Percentiles rank a stretch among this genome's conserved stretches.
Evolutionary conservation across 2,329 filamentous ascomycete species (phyloP).

Genomic region (Acephala macrosclerotiorum): DNA sequence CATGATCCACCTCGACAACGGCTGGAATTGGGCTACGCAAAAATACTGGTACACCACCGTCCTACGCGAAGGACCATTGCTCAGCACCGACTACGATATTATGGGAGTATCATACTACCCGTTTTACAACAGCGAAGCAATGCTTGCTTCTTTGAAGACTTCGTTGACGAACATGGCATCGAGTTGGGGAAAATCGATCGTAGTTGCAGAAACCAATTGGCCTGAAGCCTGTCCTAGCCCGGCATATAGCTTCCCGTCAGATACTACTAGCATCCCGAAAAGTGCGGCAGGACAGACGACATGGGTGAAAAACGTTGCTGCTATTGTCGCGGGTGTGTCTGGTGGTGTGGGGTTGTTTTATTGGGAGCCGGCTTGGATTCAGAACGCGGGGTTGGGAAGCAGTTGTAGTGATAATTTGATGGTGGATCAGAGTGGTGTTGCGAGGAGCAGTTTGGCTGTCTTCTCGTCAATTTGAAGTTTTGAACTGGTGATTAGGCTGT

Average conservation of each 20-base stretch:
- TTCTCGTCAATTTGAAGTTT: conserved; percentile 47
- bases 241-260: conserved; percentile 63
- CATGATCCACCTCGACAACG: conserved; percentile 78
- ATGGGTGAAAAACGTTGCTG: conserved; percentile 67
- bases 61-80: conserved; percentile 58
- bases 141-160: conserved; percentile 61
- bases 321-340: conserved; percentile 58
- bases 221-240: conserved; percentile 68
- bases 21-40: conserved; percentile 75
- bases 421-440: conserved; percentile 62
- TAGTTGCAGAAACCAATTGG: conserved; percentile 78
- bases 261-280: conserved; percentile 66
- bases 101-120: conserved; percentile 80
- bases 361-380: conserved; percentile 77
- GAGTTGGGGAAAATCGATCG: conserved; percentile 69
- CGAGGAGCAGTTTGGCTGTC: conserved; percentile 62
- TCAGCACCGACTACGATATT: conserved; percentile 67
- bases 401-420: conserved; percentile 70
- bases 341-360: conserved; percentile 71
- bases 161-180: conserved; percentile 65
- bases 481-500: too few species aligned
- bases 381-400: conserved; percentile 69
- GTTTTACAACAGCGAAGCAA: conserved; percentile 69
- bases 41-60: conserved; percentile 66
- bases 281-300: conserved; percentile 67